Percentiles rank a stretch among this genome's conserved stretches.
phyloP scores from a whole-genome alignment of 345 rosid species.

The Bruguiera gymnorhiza region DNA sequence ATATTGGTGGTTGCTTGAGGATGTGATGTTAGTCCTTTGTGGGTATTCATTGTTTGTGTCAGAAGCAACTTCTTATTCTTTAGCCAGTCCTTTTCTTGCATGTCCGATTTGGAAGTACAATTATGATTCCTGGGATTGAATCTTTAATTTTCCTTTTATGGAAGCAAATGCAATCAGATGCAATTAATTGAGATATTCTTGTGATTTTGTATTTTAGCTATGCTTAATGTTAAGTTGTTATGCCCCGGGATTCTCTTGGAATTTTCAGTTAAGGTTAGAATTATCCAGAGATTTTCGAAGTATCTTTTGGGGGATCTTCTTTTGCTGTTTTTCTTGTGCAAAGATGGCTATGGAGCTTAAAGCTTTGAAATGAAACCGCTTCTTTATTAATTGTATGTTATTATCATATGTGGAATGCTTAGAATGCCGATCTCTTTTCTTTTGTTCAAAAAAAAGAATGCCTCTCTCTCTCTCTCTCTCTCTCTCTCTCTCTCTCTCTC shows the following conservation, averaged over 20 bases:
- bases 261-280: no score
- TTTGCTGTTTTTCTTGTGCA: no score
- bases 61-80: constrained; percentile 62
- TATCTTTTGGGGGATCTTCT: no score
- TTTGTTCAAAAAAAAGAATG: no score
- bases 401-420: no score
- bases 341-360: no score
- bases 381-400: no score
- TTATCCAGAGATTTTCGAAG: no score
- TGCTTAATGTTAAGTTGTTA: not conserved
- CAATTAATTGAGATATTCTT: not conserved
- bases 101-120: constrained; percentile 40
- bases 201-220: not conserved
- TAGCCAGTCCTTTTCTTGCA: constrained; percentile 14
- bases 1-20: constrained; percentile 52
- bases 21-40: constrained; percentile 46
- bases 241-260: not conserved
- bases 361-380: no score
- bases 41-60: constrained; percentile 78
- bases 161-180: constrained; percentile 34
- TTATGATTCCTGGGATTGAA: constrained; percentile 42
- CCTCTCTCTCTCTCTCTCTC: no score
- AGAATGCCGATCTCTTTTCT: no score
- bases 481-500: no score
- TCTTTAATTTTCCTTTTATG: constrained; percentile 53